Evolutionary conservation across 2,329 filamentous ascomycete species (phyloP).

Genomic region (Apiospora arundinis): DNA sequence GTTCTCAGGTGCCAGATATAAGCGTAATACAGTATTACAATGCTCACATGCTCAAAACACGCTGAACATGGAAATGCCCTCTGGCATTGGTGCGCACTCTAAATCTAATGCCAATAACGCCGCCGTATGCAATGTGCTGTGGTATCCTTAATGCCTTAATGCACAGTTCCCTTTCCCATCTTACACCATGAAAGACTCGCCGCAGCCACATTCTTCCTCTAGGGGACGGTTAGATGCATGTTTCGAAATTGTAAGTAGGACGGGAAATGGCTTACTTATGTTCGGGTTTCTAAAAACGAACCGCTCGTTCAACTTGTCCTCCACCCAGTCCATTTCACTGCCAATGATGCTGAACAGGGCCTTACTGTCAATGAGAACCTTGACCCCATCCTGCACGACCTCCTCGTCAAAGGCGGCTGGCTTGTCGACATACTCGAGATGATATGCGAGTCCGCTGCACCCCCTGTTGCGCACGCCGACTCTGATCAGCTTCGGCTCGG

Average conservation of each 20-base stretch:
- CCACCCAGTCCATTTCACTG: constrained; percentile 98
- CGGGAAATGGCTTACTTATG: constrained; percentile 75
- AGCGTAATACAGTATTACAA: not conserved
- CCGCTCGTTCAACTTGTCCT: constrained; percentile 89
- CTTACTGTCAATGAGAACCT: constrained; percentile 95
- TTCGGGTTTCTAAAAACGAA: constrained; percentile 98
- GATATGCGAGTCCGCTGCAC: constrained; percentile 91
- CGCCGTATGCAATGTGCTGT: constrained; percentile 25
- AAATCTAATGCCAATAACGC: constrained; percentile 22
- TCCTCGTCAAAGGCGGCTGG: constrained; percentile 86
- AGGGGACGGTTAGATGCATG: constrained; percentile 40
- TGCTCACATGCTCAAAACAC: not conserved
- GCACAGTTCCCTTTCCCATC: not conserved
- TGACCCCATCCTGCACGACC: constrained; percentile 95
- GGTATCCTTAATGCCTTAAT: constrained; percentile 21
- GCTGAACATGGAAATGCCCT: constrained; percentile 5
- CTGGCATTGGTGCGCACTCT: not conserved
- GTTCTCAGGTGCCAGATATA: not conserved
- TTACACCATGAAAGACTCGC: constrained; percentile 89
- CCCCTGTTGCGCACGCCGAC: constrained; percentile 94
- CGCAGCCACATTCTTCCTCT: constrained; percentile 95
- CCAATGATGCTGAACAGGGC: constrained; percentile 97
- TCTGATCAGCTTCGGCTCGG: constrained; percentile 90
- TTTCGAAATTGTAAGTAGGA: constrained; percentile 34
- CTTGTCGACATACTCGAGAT: constrained; percentile 95